Percentiles rank a stretch among this genome's conserved stretches.
These are phyloP conservation scores for Phycomyces nitens DNA, from an alignment of 192 early-diverging fungal genomes.

Conservation along the genomic window DNA sequence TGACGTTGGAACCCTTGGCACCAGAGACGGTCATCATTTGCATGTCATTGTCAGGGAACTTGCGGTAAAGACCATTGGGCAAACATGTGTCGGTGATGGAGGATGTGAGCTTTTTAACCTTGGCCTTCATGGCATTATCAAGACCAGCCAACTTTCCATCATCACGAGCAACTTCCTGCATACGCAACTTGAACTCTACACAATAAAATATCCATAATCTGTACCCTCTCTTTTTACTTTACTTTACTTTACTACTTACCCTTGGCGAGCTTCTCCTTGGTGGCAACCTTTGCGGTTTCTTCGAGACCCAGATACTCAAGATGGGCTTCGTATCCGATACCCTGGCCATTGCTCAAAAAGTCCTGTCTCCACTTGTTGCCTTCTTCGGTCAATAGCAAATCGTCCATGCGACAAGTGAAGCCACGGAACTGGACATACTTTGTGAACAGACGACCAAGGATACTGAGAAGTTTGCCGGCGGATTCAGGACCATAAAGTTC, in stretches of 20 bases:
- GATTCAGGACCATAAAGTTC: slow-evolving; percentile 89
- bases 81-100: slow-evolving; percentile 74
- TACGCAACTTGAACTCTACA: slow-evolving; percentile 62
- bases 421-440: slow-evolving; percentile 84
- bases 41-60: slow-evolving; percentile 97
- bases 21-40: slow-evolving; percentile 98
- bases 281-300: slow-evolving; percentile 40
- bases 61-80: slow-evolving; percentile 60
- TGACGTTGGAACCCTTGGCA: slow-evolving; percentile 95
- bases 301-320: slow-evolving; percentile 71
- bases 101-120: slow-evolving; percentile 79
- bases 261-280: slow-evolving; percentile 34
- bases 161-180: slow-evolving; percentile 86
- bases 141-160: slow-evolving; percentile 83
- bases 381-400: slow-evolving; percentile 81
- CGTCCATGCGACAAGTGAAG: slow-evolving; percentile 98
- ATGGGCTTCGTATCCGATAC: slow-evolving; percentile 68
- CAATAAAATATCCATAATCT: slow-evolving; percentile 14
- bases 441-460: slow-evolving; percentile 88
- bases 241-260: slow-evolving; percentile 1
- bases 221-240: neutral
- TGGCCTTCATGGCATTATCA: slow-evolving; percentile 82
- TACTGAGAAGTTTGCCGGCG: slow-evolving; percentile 88
- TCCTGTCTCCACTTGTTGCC: slow-evolving; percentile 77
- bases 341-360: slow-evolving; percentile 58